phyloP scores from a whole-genome alignment of 2,329 filamentous ascomycete species.

The Sordariomycetes sp. region DNA sequence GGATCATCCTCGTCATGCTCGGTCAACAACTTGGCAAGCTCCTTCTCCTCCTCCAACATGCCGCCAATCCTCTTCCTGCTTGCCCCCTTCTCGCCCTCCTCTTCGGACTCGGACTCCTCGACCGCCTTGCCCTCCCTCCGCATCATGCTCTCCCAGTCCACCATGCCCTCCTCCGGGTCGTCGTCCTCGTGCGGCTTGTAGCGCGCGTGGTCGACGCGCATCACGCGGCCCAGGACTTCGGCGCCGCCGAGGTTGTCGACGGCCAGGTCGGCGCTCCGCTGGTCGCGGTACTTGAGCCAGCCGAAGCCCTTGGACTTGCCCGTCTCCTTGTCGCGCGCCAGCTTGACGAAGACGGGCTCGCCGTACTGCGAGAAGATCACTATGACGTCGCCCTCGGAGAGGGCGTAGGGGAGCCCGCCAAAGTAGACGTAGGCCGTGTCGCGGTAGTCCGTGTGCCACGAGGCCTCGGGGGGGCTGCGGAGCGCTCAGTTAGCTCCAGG shows the following conservation, averaged over 20 bases:
- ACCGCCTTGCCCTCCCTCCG: constrained; percentile 37
- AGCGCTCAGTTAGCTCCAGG: constrained; percentile 12
- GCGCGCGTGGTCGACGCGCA: constrained; percentile 85
- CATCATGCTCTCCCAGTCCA: constrained; percentile 50
- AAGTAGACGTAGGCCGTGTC: constrained; percentile 97
- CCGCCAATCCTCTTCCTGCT: constrained; percentile 62
- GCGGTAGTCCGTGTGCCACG: constrained; percentile 95
- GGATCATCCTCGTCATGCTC: constrained; percentile 93
- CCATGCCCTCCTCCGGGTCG: constrained; percentile 45
- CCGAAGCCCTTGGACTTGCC: constrained; percentile 92
- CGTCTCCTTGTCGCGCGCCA: constrained; percentile 89
- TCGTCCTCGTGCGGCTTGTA: constrained; percentile 84
- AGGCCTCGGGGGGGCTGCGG: constrained; percentile 66
- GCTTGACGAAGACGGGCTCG: constrained; percentile 86
- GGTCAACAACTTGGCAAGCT: constrained; percentile 62
- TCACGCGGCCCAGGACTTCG: constrained; percentile 65
- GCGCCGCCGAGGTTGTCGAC: constrained; percentile 93
- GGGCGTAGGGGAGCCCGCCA: constrained; percentile 81
- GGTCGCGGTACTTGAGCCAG: constrained; percentile 97
- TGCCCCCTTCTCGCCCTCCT: constrained; percentile 38
- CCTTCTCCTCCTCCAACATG: constrained; percentile 69
- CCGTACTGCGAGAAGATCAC: constrained; percentile 97
- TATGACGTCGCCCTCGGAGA: constrained; percentile 91
- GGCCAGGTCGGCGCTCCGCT: constrained; percentile 87
- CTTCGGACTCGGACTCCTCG: constrained; percentile 36